Evolutionary conservation across 345 rosid genomes (phyloP), one percentile per base, ranked within the genome.

Genomic region (Erodium maritimum): DNA sequence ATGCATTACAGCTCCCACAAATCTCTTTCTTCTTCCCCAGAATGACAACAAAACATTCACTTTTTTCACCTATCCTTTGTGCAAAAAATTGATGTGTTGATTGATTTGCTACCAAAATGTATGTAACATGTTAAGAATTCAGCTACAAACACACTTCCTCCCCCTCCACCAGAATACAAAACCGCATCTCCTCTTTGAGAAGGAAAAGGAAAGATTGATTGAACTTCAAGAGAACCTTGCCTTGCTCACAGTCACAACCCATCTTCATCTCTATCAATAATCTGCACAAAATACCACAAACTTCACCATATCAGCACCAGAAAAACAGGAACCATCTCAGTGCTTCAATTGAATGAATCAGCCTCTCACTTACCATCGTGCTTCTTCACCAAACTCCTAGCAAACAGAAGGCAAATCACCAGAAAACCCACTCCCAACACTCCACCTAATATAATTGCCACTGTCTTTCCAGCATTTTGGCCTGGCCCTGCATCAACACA

Each of bases 381-480:
- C 75, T 82, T 93, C 90, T 79, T 93, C 83, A 75, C 56, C 78
- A 85, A 68, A 66, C 64, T 67, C 70, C 86, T 85, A 20, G 95
- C 94, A 75, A 83, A 89, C 75, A 93, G 62, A 74, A 89, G 72
- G 63, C 83, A 82, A 59, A 89, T 93, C 54, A 93, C 85, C 65
- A 93, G 72, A 67, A 93, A 93, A 45, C 88, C 97, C 21, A 93
- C 85, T 55, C 82, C 95, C 61, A 88, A 95, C 52, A 88, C 91
- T 61, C 99, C 97, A 75, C 99, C 99, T 57, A 93, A 62, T 74
- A 93, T 87, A 66, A 93, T 89, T 70, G 99, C 99, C 82, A 89
- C 99, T 14, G 96, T 87, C 79, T 83, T 93, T 21, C 91, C 91
- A 50, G 97, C 73, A 59, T 68, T 83, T 61, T 75, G 86, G 67